Evolutionary conservation across 2,329 filamentous ascomycete genomes (phyloP).

Genomic region (Trichoderma lentiforme): DNA sequence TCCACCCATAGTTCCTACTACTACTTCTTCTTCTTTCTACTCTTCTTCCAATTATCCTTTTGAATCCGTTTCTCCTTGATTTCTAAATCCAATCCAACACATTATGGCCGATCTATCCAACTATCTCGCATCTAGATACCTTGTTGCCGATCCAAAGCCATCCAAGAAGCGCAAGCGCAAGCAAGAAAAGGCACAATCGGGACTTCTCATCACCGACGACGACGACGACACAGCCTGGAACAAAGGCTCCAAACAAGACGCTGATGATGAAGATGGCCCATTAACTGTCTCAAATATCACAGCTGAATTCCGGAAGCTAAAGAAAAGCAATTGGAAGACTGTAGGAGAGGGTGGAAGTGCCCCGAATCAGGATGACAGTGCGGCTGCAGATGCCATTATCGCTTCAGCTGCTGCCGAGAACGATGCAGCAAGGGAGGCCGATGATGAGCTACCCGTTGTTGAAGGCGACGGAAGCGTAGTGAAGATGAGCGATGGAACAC

Average conservation of each 20-base stretch:
- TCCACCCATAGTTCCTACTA: not conserved
- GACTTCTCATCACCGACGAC: constrained; percentile 64
- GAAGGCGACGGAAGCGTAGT: constrained; percentile 47
- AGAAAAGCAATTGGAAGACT: constrained; percentile 78
- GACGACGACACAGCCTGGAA: constrained; percentile 57
- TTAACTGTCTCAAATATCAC: constrained; percentile 49
- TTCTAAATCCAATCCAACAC: not conserved
- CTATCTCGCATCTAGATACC: constrained; percentile 90
- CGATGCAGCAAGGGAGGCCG: constrained; percentile 46
- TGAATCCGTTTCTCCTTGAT: not conserved
- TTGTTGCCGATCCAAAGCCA: constrained; percentile 58
- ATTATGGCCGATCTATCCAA: constrained; percentile 59
- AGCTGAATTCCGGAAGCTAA: constrained; percentile 68
- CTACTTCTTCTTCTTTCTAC: not conserved
- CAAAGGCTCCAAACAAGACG: constrained; percentile 38
- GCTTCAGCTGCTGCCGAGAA: constrained; percentile 67
- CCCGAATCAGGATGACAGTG: constrained; percentile 39
- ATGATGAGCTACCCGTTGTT: constrained; percentile 49
- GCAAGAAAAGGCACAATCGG: constrained; percentile 41
- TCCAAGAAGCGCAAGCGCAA: constrained; percentile 65
- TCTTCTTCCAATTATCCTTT: not conserved
- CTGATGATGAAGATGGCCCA: constrained; percentile 53
- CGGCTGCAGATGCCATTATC: constrained; percentile 71
- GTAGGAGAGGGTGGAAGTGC: constrained; percentile 47
- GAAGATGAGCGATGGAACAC: constrained; percentile 82